Evolutionary conservation across 1,284 basidiomycete species (phyloP).

Genomic region (Malassezia japonica): DNA sequence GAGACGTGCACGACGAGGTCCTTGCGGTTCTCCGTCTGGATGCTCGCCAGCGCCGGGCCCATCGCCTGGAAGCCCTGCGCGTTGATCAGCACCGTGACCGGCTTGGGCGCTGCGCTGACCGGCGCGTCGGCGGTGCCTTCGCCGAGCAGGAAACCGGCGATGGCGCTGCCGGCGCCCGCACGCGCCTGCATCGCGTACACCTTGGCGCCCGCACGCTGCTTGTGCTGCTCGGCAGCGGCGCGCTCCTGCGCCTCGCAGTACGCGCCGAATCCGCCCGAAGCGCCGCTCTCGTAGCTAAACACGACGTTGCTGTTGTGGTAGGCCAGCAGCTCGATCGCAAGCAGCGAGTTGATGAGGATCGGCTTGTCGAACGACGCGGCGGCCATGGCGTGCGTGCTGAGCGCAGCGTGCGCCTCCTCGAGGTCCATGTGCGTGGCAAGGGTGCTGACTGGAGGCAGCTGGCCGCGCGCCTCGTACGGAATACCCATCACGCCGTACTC

Average conservation of each 20-base stretch:
- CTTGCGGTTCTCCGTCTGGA: conserved; percentile 17
- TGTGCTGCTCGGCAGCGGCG: conserved; percentile 12
- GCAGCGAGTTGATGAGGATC: conserved; percentile 23
- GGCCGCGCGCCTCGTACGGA: conserved; percentile 7
- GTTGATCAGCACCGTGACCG: conserved; percentile 43
- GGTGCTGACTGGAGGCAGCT: background rate
- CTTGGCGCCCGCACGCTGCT: conserved; percentile 26
- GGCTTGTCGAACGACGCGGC: conserved; percentile 3
- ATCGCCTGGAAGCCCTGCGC: conserved; percentile 39
- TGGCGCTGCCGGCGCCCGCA: conserved; percentile 57
- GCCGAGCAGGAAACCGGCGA: conserved; percentile 40
- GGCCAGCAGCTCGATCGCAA: conserved; percentile 38
- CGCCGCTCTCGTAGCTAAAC: conserved; percentile 45
- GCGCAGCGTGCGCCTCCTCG: background rate
- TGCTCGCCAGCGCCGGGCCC: conserved; percentile 39
- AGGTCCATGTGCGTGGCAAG: conserved; percentile 11
- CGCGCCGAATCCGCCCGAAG: conserved; percentile 38
- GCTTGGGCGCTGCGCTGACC: conserved; percentile 19
- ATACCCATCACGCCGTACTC: conserved; percentile 14
- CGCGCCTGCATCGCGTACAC: conserved; percentile 47
- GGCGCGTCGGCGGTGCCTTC: conserved; percentile 24
- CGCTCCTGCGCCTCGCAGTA: conserved; percentile 35
- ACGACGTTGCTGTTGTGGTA: conserved; percentile 37
- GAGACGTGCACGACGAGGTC: conserved; percentile 45
- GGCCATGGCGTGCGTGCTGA: background rate